Percentiles rank a stretch among this genome's conserved stretches.
Evolutionary conservation across 306 rosid genomes (phyloP).

Genomic region (Lathyrus aphaca): DNA sequence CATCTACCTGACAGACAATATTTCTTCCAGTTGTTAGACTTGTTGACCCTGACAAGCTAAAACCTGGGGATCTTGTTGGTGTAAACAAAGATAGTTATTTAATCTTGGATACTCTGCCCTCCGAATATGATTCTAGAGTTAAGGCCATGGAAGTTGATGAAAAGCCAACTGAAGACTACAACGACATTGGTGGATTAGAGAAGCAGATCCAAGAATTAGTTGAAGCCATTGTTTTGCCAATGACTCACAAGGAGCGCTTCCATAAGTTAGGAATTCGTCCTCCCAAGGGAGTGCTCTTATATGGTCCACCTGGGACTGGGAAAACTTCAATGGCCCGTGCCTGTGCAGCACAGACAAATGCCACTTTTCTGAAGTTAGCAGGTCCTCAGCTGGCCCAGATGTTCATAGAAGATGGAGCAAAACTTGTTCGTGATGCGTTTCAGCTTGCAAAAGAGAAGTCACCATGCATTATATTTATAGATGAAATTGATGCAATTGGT

Average conservation of each 20-base stretch:
- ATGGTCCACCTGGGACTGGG: slow-evolving; percentile 99
- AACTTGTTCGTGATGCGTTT: slow-evolving; percentile 95
- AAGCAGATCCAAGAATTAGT: slow-evolving; percentile 98
- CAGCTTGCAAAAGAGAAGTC: slow-evolving; percentile 96
- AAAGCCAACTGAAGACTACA: slow-evolving; percentile 94
- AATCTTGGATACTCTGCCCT: slow-evolving; percentile 91
- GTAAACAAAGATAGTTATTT: slow-evolving; percentile 97
- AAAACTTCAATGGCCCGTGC: slow-evolving; percentile 99
- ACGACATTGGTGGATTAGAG: slow-evolving; percentile 91
- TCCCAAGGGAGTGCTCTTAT: slow-evolving; percentile 94
- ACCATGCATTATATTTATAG: slow-evolving; percentile 95
- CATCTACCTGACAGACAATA: slow-evolving; percentile 95
- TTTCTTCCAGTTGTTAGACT: slow-evolving; percentile 99
- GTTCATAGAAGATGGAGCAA: slow-evolving; percentile 97
- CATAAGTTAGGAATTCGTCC: slow-evolving; percentile 95
- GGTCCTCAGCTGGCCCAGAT: slow-evolving; percentile 83
- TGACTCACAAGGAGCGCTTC: slow-evolving; percentile 95
- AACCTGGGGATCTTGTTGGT: slow-evolving; percentile 98
- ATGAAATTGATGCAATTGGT: slow-evolving; percentile 98
- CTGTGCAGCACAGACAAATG: slow-evolving; percentile 97
- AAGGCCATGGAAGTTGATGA: slow-evolving; percentile 99
- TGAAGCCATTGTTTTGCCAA: slow-evolving; percentile 96
- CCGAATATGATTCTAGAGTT: slow-evolving; percentile 94
- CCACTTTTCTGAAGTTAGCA: slow-evolving; percentile 90
- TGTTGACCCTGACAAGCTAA: slow-evolving; percentile 88